A percentile compares a stretch with the other conserved stretches of the same genome.
These are phyloP conservation scores for Prunus persica DNA, from an alignment of 306 rosid genomes.

Conservation along the genomic window Prunus_persica_NCBIv2 NC_034014.1:29907501-29908000, in stretches of 20 bases:
- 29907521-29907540: not conserved
- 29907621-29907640: not conserved
- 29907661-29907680: not conserved
- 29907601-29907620: not conserved
- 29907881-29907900: not conserved
- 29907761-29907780: constrained; percentile 3
- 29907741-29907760: constrained; percentile 94
- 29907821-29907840: not conserved
- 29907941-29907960: not conserved
- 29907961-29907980: not conserved
- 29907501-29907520: not conserved
- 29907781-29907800: constrained; percentile 10
- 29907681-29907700: constrained; percentile 88
- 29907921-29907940: not conserved
- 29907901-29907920: not conserved
- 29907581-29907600: not conserved
- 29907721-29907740: constrained; percentile 67
- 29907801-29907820: too few species aligned
- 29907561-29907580: not conserved
- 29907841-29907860: not conserved
- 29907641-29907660: too few species aligned
- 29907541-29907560: not conserved
- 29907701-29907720: constrained; percentile 79
- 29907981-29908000: not conserved
- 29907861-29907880: not conserved